Base-by-base conservation (phyloP, 2,329 filamentous ascomycete genomes). In the Fusarium longipes region DNA sequence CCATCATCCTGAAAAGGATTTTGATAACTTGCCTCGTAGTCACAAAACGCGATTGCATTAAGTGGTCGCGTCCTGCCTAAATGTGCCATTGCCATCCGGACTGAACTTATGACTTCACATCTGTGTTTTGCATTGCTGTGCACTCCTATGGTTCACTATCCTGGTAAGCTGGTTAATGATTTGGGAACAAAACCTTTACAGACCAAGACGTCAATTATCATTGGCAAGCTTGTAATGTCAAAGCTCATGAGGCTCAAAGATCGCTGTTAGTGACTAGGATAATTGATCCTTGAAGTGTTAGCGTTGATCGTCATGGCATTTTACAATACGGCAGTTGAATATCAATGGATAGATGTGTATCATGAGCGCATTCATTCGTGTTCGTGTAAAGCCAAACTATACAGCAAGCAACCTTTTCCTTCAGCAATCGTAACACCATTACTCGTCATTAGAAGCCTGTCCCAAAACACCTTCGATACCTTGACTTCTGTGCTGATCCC, bases 401-500 rank as follows among this genome's bases (percentile, higher is more conserved):
- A 60, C 57, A 63, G 17, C 39, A 32, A 27, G 38, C 20, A 40
- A 40, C 8, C 43, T n/a, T 25, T 24, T 11, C 20, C 11, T 20
- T 12, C 15, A 6, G 24, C 2, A 25, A 35, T 8, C 12, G 15
- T 51, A 45, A 27, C 10, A 17, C 18, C 11, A 35, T 68, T 38
- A 70, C 44, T 65, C 52, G 30, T 70, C 67, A 10, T 58, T 64
- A 18, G 67, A 38, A 39, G 49, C 51, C 12, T 40, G 20, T 30
- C 57, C 73, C 49, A 73, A 55, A 20, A 75, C 43, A 8, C 71
- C 73, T 24, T 77, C 73, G 12, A 75, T 66, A 29, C 70, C 76
- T 61, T 79, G 81, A 73, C 83, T 86, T 36, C 79, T 74, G 68
- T 86, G 83, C 74, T 86, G 84, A 47, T 85, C 83, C 48, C 82